Evolutionary conservation across 2,329 filamentous ascomycete genomes (phyloP).

Genomic region (Didymella pinodella): DNA sequence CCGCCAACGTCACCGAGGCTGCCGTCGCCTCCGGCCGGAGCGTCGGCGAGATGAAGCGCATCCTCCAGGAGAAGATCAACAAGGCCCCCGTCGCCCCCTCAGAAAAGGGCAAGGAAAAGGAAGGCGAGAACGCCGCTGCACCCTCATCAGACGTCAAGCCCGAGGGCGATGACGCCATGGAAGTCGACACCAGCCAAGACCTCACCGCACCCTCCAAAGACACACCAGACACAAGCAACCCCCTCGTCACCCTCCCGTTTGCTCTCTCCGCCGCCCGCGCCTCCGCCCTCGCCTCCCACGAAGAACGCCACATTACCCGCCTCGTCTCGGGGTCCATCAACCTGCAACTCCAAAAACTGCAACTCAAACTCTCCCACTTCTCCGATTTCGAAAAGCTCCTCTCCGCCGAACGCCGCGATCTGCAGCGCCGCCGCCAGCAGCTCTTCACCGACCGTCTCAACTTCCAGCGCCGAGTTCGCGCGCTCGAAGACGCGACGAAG

Average conservation of each 20-base stretch:
- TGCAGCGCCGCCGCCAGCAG: slow-evolving; percentile 90
- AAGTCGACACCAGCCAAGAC: slow-evolving; percentile 61
- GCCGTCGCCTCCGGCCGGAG: slow-evolving; percentile 79
- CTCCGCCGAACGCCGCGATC: slow-evolving; percentile 88
- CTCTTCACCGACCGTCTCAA: slow-evolving; percentile 90
- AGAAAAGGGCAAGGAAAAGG: slow-evolving; percentile 67
- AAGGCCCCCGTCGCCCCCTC: slow-evolving; percentile 56
- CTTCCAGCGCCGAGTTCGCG: slow-evolving; percentile 86
- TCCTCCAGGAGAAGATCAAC: slow-evolving; percentile 80
- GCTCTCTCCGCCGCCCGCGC: slow-evolving; percentile 86
- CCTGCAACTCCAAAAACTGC: slow-evolving; percentile 91
- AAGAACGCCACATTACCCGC: slow-evolving; percentile 95
- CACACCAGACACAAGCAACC: slow-evolving; percentile 36
- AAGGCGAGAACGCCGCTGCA: slow-evolving; percentile 60
- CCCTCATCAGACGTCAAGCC: slow-evolving; percentile 59
- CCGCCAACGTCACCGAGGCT: slow-evolving; percentile 87
- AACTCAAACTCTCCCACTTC: slow-evolving; percentile 95
- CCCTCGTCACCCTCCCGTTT: slow-evolving; percentile 79
- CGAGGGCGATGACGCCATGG: slow-evolving; percentile 66
- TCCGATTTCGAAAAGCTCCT: slow-evolving; percentile 93
- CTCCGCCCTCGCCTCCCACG: slow-evolving; percentile 88
- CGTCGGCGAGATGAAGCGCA: slow-evolving; percentile 83
- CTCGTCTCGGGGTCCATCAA: slow-evolving; percentile 93
- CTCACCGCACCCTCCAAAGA: slow-evolving; percentile 47
- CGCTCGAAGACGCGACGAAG: slow-evolving; percentile 79